phyloP scores from a whole-genome alignment of 768 basidiomycete genomes.

The Leccinum imitatum region DNA sequence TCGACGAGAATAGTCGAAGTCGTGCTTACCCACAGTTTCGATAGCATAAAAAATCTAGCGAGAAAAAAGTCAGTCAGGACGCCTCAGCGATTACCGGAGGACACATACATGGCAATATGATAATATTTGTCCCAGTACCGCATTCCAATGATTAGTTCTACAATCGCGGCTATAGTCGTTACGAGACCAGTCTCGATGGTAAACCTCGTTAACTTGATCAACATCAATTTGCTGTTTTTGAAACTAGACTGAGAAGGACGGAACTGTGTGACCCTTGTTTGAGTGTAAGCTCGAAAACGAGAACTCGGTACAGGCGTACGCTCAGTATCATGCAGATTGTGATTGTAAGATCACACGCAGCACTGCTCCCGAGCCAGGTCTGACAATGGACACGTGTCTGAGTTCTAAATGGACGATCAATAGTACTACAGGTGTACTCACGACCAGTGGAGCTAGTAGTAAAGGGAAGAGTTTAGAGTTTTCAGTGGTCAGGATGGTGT shows the following conservation, averaged over 20 bases:
- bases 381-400: conserved; percentile 1
- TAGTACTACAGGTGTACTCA: neutral
- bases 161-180: conserved; percentile 9
- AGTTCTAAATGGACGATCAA: neutral
- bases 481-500: no score
- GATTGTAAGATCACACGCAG: no score
- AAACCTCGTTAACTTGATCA: conserved; percentile 10
- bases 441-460: no score
- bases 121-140: no score
- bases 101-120: conserved; percentile 17
- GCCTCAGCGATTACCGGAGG: accelerated
- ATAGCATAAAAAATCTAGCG: conserved; percentile 1
- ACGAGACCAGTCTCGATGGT: conserved; percentile 19
- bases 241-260: neutral
- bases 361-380: no score
- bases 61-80: no score
- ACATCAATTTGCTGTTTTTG: neutral
- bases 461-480: no score
- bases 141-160: conserved; percentile 8
- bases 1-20: no score
- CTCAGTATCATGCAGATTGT: no score
- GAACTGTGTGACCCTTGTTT: no score
- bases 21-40: conserved; percentile 6
- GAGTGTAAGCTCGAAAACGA: neutral
- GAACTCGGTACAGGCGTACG: neutral